Evolutionary conservation across 2,329 filamentous ascomycete genomes (phyloP), one percentile per base, ranked within the genome.

Genomic region (Hypoxylon sp.): DNA sequence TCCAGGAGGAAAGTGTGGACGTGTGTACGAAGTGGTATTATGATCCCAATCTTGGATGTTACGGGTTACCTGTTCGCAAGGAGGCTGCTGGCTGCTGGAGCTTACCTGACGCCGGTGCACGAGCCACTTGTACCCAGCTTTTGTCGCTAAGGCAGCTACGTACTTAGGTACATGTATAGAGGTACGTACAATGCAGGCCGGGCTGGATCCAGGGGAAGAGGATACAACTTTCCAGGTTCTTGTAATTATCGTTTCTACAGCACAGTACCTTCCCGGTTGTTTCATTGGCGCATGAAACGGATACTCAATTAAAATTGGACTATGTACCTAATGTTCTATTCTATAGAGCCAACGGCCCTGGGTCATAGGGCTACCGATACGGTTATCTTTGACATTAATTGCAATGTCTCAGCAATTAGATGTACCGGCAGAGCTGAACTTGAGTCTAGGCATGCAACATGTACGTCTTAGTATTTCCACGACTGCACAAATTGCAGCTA

Each of bases 51-150:
- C 61, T 61, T 48, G 58, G 66, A 72, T 63, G 72, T 71, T 70
- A 74, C 69, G 72, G 75, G 73, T 74, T 76, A 78, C 75, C 58
- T 78, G 76, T 78, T 77, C 75, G 74, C 71, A 77, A 77, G 72
- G 68, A 70, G 73, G 30, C 6, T 7, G 7, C 33, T 35, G 64
- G 64, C 57, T 56, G 55, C 56, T 64, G 48, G 50, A 63, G 35
- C 35, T 31, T 66, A 72, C 70, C 64, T 72, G 65, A 49, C 62
- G 66, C 27, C 27, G 25, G 40, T 20, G 69, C 69, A 71, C 69
- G 60, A 48, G 37, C 69, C 69, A 68, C 33, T 6, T 35, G 31
- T 7, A 17, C 31, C 33, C 33, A 46, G 30, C 44, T 59, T 37
- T 13, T 14, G 20, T 51, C 33, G 27, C 27, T 44, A 22, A 44